Evolutionary conservation across 768 basidiomycete genomes (phyloP).

Genomic region (Panus rudis): DNA sequence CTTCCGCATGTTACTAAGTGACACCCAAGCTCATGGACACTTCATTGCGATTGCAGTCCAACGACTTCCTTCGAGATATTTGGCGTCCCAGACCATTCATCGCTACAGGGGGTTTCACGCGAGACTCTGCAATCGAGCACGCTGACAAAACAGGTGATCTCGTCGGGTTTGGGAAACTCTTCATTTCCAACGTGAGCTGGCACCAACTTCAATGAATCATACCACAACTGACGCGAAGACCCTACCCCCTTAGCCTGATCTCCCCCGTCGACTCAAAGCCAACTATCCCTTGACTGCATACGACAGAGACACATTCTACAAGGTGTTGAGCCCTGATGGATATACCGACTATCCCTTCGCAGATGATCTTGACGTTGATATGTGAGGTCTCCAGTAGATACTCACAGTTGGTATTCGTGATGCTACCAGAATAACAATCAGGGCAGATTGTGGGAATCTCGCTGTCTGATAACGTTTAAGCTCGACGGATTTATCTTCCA

Average conservation of each 20-base stretch:
- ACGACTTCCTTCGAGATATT: slow-evolving; percentile 16
- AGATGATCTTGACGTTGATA: too few species aligned
- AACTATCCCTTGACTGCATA: slow-evolving; percentile 27
- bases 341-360: slow-evolving; percentile 21
- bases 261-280: slow-evolving; percentile 30
- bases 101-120: slow-evolving; percentile 17
- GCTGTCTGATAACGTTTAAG: too few species aligned
- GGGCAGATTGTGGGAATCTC: too few species aligned
- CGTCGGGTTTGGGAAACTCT: slow-evolving; percentile 21
- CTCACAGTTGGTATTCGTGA: too few species aligned
- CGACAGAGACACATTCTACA: slow-evolving; percentile 35
- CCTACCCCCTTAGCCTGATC: slow-evolving; percentile 32
- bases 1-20: background rate
- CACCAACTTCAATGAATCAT: background rate
- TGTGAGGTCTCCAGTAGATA: too few species aligned
- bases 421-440: too few species aligned
- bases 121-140: slow-evolving; percentile 12
- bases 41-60: slow-evolving; percentile 12
- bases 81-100: slow-evolving; percentile 20
- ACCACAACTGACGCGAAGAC: background rate
- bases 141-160: slow-evolving; percentile 19
- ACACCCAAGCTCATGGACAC: background rate
- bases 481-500: too few species aligned
- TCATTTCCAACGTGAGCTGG: slow-evolving; percentile 23
- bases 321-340: slow-evolving; percentile 21